Conservation (phyloP, 805 yeast species). For the Wickerhamomyces tratensis region DNA sequence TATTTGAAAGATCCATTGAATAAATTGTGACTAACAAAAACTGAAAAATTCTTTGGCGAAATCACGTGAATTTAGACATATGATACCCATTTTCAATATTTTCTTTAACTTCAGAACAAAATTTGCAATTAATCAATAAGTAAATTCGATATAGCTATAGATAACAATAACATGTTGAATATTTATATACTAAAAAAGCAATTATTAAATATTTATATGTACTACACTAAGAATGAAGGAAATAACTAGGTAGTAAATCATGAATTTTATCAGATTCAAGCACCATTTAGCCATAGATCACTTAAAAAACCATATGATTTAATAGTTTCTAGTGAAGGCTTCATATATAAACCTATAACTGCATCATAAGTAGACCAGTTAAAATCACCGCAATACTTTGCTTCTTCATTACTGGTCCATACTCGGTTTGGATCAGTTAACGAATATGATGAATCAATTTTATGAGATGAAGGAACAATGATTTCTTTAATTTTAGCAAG, state of each 20-base stretch:
- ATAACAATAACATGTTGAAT: too few species aligned
- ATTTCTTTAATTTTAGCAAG: constrained; percentile 26
- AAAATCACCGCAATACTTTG: constrained; percentile 27
- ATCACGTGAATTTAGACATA: too few species aligned
- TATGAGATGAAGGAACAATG: constrained; percentile 30
- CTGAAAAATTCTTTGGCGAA: too few species aligned
- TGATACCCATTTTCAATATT: too few species aligned
- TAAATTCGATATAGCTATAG: too few species aligned
- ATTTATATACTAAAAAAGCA: too few species aligned
- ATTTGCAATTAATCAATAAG: too few species aligned
- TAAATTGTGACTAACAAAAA: too few species aligned
- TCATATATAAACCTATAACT: constrained; percentile 12
- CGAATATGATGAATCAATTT: constrained; percentile 13
- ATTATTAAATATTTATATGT: too few species aligned
- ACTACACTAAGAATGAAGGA: too few species aligned
- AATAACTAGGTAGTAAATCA: too few species aligned
- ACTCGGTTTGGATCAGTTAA: constrained; percentile 21
- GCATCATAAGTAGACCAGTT: constrained; percentile 37
- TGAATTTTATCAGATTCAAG: neutral
- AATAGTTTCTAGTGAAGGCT: constrained; percentile 5
- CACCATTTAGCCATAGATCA: constrained; percentile 16
- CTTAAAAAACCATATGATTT: constrained; percentile 16
- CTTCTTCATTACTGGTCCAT: constrained; percentile 25
- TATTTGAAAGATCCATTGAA: neutral
- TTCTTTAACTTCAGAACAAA: too few species aligned